These are phyloP conservation scores for Phytophthora pistaciae DNA, from an alignment of 352 stramenopile species.

Conservation along the genomic window DNA sequence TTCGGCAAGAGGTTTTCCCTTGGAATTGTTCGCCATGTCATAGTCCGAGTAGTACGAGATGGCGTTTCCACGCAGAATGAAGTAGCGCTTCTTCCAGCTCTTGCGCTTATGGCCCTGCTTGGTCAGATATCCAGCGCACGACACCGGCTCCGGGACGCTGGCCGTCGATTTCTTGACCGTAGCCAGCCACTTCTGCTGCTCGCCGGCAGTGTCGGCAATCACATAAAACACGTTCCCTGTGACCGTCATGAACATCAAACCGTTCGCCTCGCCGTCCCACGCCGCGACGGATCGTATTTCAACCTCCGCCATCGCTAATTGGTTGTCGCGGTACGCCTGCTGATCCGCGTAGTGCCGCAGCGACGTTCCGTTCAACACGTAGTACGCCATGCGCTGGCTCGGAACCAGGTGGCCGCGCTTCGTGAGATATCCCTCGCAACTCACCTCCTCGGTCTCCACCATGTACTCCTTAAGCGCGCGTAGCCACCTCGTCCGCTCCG, in stretches of 20 bases:
- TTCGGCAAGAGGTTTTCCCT: conserved; percentile 83
- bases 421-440: conserved; percentile 89
- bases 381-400: conserved; percentile 89
- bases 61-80: conserved; percentile 80
- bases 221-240: conserved; percentile 89
- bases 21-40: conserved; percentile 84
- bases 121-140: conserved; percentile 87
- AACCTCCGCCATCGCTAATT: conserved; percentile 87
- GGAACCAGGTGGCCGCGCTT: conserved; percentile 87
- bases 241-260: conserved; percentile 88
- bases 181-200: conserved; percentile 88
- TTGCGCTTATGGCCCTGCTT: conserved; percentile 93
- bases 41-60: conserved; percentile 90
- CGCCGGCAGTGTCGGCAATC: conserved; percentile 73
- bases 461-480: conserved; percentile 87
- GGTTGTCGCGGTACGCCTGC: conserved; percentile 85
- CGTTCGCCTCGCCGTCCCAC: conserved; percentile 86
- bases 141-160: conserved; percentile 77
- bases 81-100: conserved; percentile 93
- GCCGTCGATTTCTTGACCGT: conserved; percentile 77
- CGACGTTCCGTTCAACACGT: conserved; percentile 85
- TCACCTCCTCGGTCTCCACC: conserved; percentile 86
- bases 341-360: conserved; percentile 88
- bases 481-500: conserved; percentile 81
- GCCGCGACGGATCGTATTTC: conserved; percentile 79